Evolutionary conservation across 192 early-diverging fungal genomes (phyloP).

Genomic region (Globomyces pollinis-pini): DNA sequence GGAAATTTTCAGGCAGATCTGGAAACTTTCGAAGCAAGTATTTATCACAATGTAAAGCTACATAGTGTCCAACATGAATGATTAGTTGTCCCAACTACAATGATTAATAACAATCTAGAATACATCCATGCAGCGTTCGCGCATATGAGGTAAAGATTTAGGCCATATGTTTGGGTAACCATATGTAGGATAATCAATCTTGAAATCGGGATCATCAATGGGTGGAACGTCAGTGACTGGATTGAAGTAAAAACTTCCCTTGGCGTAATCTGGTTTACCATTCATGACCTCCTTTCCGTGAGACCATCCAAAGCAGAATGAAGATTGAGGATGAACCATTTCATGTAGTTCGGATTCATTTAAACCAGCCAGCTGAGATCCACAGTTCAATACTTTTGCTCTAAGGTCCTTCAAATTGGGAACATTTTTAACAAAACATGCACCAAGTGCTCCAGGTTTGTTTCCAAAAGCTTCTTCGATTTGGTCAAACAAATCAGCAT

Average conservation of each 20-base stretch:
- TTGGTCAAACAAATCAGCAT: slow-evolving; percentile 28
- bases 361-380: slow-evolving; percentile 47
- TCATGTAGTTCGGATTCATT: slow-evolving; percentile 36
- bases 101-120: neutral
- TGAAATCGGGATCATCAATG: slow-evolving; percentile 12
- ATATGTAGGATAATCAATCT: slow-evolving; percentile 41
- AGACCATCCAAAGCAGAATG: slow-evolving; percentile 64
- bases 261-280: slow-evolving; percentile 53
- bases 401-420: slow-evolving; percentile 31
- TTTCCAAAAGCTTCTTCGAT: slow-evolving; percentile 51
- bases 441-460: slow-evolving; percentile 42
- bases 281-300: slow-evolving; percentile 57
- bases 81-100: slow-evolving; percentile 43
- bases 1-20: slow-evolving; percentile 32
- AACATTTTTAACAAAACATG: slow-evolving; percentile 48
- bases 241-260: slow-evolving; percentile 61
- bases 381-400: slow-evolving; percentile 36
- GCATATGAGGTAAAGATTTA: slow-evolving; percentile 40
- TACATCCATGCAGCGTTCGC: slow-evolving; percentile 42
- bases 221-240: slow-evolving; percentile 36
- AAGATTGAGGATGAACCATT: slow-evolving; percentile 40
- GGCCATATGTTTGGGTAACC: slow-evolving; percentile 57
- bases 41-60: slow-evolving; percentile 50
- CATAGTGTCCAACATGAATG: slow-evolving; percentile 42
- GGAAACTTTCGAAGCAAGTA: slow-evolving; percentile 36